phyloP scores from a whole-genome alignment of 2,329 filamentous ascomycete species.

The Fusarium tricinctum region DNA sequence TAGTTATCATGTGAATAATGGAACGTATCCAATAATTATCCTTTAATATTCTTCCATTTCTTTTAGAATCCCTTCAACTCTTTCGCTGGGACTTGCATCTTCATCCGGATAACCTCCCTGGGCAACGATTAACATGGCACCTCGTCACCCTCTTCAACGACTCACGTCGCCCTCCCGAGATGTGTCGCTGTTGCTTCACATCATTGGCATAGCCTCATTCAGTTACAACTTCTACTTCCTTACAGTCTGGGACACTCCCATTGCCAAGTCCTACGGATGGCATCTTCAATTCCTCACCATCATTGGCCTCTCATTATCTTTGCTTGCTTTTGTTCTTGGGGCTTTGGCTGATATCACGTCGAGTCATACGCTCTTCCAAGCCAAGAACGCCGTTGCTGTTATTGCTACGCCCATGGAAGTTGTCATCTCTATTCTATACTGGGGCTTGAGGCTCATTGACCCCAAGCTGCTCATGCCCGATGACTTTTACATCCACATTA shows the following conservation, averaged over 20 bases:
- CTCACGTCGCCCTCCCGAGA: slow-evolving; percentile 74
- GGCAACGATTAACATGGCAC: slow-evolving; percentile 53
- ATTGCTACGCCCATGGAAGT: slow-evolving; percentile 78
- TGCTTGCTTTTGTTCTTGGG: slow-evolving; percentile 72
- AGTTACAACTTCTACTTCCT: slow-evolving; percentile 67
- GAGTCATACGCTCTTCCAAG: slow-evolving; percentile 69
- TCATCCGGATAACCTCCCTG: neutral
- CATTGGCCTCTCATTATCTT: slow-evolving; percentile 74
- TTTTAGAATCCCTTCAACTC: neutral
- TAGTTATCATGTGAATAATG: slow-evolving; percentile 16
- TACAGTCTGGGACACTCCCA: slow-evolving; percentile 62
- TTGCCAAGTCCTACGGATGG: slow-evolving; percentile 73
- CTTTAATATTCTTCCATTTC: neutral
- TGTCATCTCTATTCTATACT: slow-evolving; percentile 79
- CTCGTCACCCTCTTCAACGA: slow-evolving; percentile 73
- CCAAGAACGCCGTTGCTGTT: slow-evolving; percentile 77
- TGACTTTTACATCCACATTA: slow-evolving; percentile 67
- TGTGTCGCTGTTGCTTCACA: slow-evolving; percentile 73
- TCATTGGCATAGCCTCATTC: slow-evolving; percentile 67
- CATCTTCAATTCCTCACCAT: slow-evolving; percentile 82
- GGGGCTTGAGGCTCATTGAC: slow-evolving; percentile 74
- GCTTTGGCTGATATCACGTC: slow-evolving; percentile 75
- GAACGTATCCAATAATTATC: slow-evolving; percentile 6
- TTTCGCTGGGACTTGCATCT: neutral
- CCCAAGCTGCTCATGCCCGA: slow-evolving; percentile 66